Percentiles rank a stretch among this genome's conserved stretches.
Conservation (phyloP, 2,329 filamentous ascomycete genomes). For the Curvularia sp. region DNA sequence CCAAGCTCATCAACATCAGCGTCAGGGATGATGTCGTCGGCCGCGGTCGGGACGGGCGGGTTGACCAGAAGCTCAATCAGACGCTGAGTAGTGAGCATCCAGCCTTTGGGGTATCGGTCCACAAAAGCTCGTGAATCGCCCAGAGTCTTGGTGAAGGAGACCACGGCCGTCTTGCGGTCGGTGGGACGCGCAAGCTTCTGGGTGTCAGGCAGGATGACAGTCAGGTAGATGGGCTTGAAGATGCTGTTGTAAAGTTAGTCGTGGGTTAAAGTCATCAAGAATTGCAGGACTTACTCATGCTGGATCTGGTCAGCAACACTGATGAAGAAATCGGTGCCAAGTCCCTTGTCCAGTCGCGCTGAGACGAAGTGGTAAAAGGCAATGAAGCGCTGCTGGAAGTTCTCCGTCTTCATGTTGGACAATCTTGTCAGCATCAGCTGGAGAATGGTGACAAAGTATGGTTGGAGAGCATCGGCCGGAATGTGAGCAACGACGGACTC, state of each 20-base stretch:
- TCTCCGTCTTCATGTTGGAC: constrained; percentile 78
- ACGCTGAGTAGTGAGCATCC: constrained; percentile 88
- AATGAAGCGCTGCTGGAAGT: constrained; percentile 84
- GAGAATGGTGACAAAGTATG: constrained; percentile 81
- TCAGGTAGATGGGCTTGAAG: constrained; percentile 85
- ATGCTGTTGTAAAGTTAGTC: constrained; percentile 58
- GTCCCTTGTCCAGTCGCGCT: constrained; percentile 77
- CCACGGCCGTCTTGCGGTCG: constrained; percentile 91
- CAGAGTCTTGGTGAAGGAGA: constrained; percentile 91
- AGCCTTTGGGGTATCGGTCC: constrained; percentile 73
- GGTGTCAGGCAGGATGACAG: constrained; percentile 85
- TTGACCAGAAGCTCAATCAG: constrained; percentile 89
- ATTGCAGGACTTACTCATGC: constrained; percentile 57
- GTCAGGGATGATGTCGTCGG: constrained; percentile 79
- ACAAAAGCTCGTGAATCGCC: constrained; percentile 86
- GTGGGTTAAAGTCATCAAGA: neutral
- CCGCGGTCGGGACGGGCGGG: constrained; percentile 73
- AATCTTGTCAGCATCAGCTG: constrained; percentile 79
- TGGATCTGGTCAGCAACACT: constrained; percentile 83
- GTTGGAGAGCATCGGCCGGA: constrained; percentile 74
- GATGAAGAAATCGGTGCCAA: constrained; percentile 93
- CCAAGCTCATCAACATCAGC: constrained; percentile 93
- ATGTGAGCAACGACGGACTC: constrained; percentile 80
- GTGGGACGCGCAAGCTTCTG: constrained; percentile 85
- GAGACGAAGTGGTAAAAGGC: constrained; percentile 94